These are phyloP conservation scores for Crepidotus variabilis DNA, from an alignment of 768 basidiomycete species.

Conservation along the genomic window DNA sequence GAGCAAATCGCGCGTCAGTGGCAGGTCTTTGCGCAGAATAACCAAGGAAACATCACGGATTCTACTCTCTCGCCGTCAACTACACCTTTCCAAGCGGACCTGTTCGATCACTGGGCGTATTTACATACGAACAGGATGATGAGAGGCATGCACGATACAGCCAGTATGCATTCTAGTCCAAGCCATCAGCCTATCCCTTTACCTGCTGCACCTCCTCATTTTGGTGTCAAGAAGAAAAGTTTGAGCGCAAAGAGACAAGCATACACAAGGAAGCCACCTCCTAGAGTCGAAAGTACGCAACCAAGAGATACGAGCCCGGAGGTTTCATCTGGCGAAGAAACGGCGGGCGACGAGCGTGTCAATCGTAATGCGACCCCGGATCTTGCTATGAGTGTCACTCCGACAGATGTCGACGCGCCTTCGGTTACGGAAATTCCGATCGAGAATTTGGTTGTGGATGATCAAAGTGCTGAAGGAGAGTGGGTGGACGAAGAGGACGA, in stretches of 20 bases:
- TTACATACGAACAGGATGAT: constrained; percentile 52
- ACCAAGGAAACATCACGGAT: constrained; percentile 56
- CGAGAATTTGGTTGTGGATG: constrained; percentile 17
- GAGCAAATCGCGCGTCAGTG: constrained; percentile 74
- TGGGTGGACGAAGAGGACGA: constrained; percentile 77
- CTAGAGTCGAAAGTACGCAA: constrained; percentile 79
- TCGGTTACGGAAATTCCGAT: constrained; percentile 8
- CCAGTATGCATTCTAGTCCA: constrained; percentile 69
- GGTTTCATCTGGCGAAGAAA: constrained; percentile 74
- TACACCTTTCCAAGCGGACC: constrained; percentile 64
- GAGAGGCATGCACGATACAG: constrained; percentile 40
- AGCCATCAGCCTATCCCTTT: constrained; percentile 63
- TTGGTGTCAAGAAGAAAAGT: constrained; percentile 43
- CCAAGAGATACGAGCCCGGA: constrained; percentile 81
- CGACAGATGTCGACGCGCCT: constrained; percentile 12
- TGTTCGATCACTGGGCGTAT: constrained; percentile 74
- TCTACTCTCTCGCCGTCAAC: constrained; percentile 75
- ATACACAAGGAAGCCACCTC: constrained; percentile 55
- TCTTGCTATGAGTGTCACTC: constrained; percentile 8
- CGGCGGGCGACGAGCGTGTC: constrained; percentile 57
- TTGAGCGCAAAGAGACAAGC: constrained; percentile 21
- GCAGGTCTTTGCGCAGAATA: constrained; percentile 76
- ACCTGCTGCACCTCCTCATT: constrained; percentile 45
- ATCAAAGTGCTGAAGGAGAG: constrained; percentile 46
- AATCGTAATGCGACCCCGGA: constrained; percentile 17